Evolutionary conservation across 75 land plant species (phyloP).

Genomic region (Cryptomeria japonica): DNA sequence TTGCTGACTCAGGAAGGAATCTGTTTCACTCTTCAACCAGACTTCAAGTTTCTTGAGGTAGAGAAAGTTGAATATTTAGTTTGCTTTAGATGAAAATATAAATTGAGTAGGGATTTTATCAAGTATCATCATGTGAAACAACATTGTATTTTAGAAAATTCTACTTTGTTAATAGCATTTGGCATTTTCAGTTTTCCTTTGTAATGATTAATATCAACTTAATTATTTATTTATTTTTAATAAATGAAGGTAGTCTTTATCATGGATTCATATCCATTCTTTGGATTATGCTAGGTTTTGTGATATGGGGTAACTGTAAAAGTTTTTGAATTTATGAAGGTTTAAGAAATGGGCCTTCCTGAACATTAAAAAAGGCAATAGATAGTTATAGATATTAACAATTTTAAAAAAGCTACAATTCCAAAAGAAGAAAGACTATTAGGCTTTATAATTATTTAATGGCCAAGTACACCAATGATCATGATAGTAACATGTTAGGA

Average conservation of each 20-base stretch:
- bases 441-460: background rate
- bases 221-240: background rate
- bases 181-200: background rate
- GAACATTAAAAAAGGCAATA: background rate
- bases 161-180: background rate
- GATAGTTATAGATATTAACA: background rate
- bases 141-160: background rate
- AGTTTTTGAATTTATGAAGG: background rate
- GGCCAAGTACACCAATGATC: background rate
- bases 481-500: background rate
- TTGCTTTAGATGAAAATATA: background rate
- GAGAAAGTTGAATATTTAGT: background rate
- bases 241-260: background rate
- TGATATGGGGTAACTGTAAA: background rate
- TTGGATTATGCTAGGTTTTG: background rate
- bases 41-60: slow-evolving; percentile 99
- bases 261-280: background rate
- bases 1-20: slow-evolving; percentile 97
- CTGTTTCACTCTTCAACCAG: slow-evolving; percentile 84
- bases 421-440: background rate
- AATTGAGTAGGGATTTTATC: background rate
- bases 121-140: background rate
- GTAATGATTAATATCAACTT: background rate
- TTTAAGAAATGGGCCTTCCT: background rate
- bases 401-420: background rate